Evolutionary conservation across 2,329 filamentous ascomycete species (phyloP), one percentile per base, ranked within the genome.

Genomic region (Arthrobotrys iridis): DNA sequence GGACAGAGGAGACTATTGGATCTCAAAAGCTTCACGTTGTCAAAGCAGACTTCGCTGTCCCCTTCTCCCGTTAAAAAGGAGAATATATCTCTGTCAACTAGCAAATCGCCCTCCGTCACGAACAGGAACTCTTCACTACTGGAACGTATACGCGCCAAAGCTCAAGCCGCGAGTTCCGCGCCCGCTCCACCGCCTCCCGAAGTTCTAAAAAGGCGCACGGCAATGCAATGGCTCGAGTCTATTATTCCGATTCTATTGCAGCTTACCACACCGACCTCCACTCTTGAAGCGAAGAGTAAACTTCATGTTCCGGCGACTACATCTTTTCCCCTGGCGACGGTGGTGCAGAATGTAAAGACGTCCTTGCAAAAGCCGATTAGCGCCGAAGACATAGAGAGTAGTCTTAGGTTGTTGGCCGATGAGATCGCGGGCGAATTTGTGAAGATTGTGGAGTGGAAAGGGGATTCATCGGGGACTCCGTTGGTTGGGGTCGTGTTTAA

Each of bases 391-490:
- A 20, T 63, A 4, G 70, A 74, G 62, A 52, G 45, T 18, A 67
- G 70, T 58, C 26, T 74, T 37, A 60, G 70, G 28, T 1, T 74
- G 18, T 24, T 74, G 37, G 70, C 70, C 35, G 70, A 74, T n/a
- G 70, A 74, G 37, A 46, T 74, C 22, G 70, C 70, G 13, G 30
- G 45, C 8, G 70, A 74, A n/a, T 74, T 74, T 63, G 70, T 74
- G 30, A 67, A 62, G 62, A 58, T 74, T 62, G 70, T 74, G 10
- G 70, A 74, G 26, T 74, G 70, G 70, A 74, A 67, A n/a, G 70
- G 70, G 18, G 70, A 67, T 67, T 74, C 70, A 10, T 60, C 52
- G 55, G 70, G 70, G 13, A 66, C 13, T 35, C 40, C 62, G 18
- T 43, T 74, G 18, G 62, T 74, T 11, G 70, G 70, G 18, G 70